Evolutionary conservation across 768 basidiomycete genomes (phyloP).

Genomic region (Suillus cothurnatus): DNA sequence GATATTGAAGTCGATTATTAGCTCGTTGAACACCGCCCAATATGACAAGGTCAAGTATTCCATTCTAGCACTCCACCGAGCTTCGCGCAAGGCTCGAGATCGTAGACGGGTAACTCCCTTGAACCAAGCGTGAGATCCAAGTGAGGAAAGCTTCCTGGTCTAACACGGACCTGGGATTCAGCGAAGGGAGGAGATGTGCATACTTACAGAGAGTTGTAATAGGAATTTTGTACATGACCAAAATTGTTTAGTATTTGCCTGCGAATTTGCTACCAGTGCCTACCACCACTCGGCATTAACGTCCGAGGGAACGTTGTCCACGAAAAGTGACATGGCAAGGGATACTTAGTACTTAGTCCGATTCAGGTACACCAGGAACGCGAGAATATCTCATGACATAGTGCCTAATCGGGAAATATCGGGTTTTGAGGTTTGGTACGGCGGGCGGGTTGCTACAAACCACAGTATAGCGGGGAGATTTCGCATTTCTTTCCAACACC

Average conservation of each 20-base stretch:
- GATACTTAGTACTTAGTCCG: slow-evolving; percentile 14
- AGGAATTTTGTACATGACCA: slow-evolving; percentile 14
- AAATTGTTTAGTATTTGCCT: slow-evolving; percentile 19
- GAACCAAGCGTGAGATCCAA: slow-evolving; percentile 25
- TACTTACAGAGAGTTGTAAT: slow-evolving; percentile 16
- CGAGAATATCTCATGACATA: background rate
- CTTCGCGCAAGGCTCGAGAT: slow-evolving; percentile 74
- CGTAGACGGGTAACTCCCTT: slow-evolving; percentile 44
- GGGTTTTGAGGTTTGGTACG: slow-evolving; percentile 22
- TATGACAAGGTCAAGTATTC: slow-evolving; percentile 85
- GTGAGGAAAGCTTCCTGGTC: background rate
- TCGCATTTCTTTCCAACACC: slow-evolving; percentile 14
- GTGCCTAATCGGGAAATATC: slow-evolving; percentile 4
- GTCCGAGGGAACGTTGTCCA: background rate
- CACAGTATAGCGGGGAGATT: slow-evolving; percentile 12
- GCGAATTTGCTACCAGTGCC: slow-evolving; percentile 10
- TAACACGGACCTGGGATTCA: background rate
- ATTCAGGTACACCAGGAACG: background rate
- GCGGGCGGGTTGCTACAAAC: slow-evolving; percentile 22
- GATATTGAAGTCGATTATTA: slow-evolving; percentile 29
- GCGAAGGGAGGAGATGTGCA: background rate
- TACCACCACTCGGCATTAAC: background rate
- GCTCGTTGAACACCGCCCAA: slow-evolving; percentile 64
- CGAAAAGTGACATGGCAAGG: slow-evolving; percentile 4
- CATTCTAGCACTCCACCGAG: slow-evolving; percentile 67